Conservation (phyloP, 2,329 filamentous ascomycete genomes). For the Neopestalotiopsis sp. region DNA sequence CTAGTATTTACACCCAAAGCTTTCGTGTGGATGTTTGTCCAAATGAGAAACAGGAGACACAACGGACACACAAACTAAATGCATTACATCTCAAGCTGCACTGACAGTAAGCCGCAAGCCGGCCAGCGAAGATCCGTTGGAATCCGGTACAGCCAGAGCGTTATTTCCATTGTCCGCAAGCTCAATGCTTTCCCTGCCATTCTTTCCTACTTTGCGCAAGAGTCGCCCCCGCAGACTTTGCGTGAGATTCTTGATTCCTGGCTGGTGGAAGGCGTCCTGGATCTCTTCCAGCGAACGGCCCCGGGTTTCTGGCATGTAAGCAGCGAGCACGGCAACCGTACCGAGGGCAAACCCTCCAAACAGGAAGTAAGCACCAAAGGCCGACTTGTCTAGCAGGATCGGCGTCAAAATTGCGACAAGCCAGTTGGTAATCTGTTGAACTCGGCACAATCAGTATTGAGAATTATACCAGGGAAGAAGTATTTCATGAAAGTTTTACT, state of each 20-base stretch:
- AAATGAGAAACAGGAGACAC: not conserved
- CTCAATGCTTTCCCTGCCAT: not conserved
- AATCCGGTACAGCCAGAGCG: not conserved
- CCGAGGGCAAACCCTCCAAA: constrained; percentile 46
- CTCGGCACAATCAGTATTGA: not conserved
- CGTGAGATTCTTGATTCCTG: constrained; percentile 5
- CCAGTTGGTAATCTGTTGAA: constrained; percentile 42
- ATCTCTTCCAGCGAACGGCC: constrained; percentile 54
- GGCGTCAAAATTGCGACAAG: constrained; percentile 43
- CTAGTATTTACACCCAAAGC: too few relatives aligned
- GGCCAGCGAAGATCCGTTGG: not conserved
- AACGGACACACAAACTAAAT: not conserved
- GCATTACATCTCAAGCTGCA: not conserved
- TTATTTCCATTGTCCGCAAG: not conserved
- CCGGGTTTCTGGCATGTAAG: constrained; percentile 56
- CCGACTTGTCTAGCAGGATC: constrained; percentile 33
- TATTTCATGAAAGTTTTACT: constrained; percentile 8
- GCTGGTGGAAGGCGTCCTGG: constrained; percentile 47
- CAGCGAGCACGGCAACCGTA: constrained; percentile 42
- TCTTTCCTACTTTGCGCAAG: not conserved
- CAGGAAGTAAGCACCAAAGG: constrained; percentile 50
- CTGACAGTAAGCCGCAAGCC: not conserved
- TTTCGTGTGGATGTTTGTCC: not conserved
- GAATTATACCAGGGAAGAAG: too few relatives aligned
- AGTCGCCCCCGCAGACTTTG: not conserved